phyloP scores from a whole-genome alignment of 768 basidiomycete genomes.

The Psilocybe azurescens region DNA sequence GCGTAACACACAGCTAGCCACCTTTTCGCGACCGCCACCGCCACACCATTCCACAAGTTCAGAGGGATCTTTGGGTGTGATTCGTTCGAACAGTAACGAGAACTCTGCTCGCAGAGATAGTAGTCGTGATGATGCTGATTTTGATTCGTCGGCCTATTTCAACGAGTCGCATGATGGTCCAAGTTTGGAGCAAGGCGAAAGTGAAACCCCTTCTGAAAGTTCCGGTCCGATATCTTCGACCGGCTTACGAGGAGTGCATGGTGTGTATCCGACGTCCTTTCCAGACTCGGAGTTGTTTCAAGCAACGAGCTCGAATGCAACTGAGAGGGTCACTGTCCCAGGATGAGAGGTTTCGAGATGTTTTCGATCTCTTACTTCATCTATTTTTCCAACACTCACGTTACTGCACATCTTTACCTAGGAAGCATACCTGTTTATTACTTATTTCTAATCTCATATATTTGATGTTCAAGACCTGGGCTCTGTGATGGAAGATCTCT shows the following conservation, averaged over 20 bases:
- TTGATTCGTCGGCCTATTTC: background rate
- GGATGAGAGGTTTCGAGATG: constrained; percentile 6
- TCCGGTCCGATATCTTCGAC: background rate
- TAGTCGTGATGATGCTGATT: background rate
- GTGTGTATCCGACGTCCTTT: background rate
- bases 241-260: background rate
- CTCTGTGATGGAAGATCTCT: background rate
- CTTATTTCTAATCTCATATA: constrained; percentile 13
- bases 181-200: background rate
- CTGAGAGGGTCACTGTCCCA: constrained; percentile 14
- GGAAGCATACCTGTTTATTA: constrained; percentile 12
- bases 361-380: background rate
- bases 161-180: background rate
- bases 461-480: background rate
- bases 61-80: background rate
- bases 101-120: background rate
- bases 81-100: background rate
- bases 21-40: constrained; percentile 44
- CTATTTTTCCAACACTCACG: constrained; percentile 5
- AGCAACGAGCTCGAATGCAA: constrained; percentile 2
- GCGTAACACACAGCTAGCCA: constrained; percentile 22
- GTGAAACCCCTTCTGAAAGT: constrained; percentile 2
- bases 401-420: constrained; percentile 7
- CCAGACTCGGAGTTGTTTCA: background rate
- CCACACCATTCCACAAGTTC: constrained; percentile 6